A percentile compares a stretch with the other conserved stretches of the same genome.
Conservation (phyloP, 176 grass and related monocot species). For the Musa schizocarpa region DNA sequence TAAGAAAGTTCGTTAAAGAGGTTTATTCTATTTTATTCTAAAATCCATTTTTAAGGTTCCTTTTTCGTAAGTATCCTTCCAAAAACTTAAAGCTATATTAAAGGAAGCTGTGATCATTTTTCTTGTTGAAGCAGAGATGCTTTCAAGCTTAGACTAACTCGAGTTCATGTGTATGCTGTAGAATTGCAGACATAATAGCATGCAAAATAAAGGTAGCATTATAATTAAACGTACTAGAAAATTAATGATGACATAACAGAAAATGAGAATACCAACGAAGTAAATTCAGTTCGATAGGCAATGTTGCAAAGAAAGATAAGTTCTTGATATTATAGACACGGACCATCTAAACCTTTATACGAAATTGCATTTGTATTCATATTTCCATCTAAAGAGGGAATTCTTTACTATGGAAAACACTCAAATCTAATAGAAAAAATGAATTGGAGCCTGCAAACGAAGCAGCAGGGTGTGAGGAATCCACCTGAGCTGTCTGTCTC, state of each 20-base stretch:
- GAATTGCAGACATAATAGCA: not conserved
- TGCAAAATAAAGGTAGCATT: too few relatives aligned
- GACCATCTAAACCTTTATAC: not conserved
- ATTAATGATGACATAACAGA: not conserved
- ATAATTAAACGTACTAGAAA: not conserved
- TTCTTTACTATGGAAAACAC: constrained; percentile 7
- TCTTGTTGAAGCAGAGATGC: not conserved
- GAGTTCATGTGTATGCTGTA: not conserved
- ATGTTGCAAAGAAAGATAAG: not conserved
- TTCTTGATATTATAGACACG: not conserved
- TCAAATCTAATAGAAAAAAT: not conserved
- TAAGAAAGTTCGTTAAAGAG: not conserved
- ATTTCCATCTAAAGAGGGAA: not conserved
- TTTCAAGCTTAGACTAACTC: not conserved
- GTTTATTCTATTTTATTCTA: not conserved
- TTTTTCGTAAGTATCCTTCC: too few relatives aligned
- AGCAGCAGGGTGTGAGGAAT: not conserved
- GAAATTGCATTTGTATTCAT: not conserved
- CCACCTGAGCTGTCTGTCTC: constrained; percentile 50
- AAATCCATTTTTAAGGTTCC: not conserved
- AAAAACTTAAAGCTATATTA: not conserved
- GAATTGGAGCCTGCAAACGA: not conserved
- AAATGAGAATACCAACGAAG: not conserved
- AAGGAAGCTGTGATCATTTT: not conserved
- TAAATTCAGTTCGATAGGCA: not conserved